Conservation (phyloP, 2,329 filamentous ascomycete genomes). For the Botryosphaeria dothidea region DNA sequence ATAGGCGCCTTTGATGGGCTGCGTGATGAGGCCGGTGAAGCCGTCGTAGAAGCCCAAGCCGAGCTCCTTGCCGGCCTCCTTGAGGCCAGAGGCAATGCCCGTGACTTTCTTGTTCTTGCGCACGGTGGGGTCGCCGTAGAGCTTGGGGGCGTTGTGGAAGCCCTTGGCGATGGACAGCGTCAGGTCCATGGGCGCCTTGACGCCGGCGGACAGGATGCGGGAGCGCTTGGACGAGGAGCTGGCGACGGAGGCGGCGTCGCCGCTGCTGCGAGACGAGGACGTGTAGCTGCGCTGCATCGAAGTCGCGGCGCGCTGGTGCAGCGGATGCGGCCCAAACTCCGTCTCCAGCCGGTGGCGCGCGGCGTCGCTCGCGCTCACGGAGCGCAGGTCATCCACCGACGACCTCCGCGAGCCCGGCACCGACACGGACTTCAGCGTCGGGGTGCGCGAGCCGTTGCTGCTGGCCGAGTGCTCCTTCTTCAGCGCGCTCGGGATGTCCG, state of each 20-base stretch:
- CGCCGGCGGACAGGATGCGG: constrained; percentile 16
- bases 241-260: background rate
- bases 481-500: background rate
- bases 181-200: constrained; percentile 15
- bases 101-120: constrained; percentile 24
- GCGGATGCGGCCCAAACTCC: constrained; percentile 62
- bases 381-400: background rate
- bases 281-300: background rate
- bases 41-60: constrained; percentile 28
- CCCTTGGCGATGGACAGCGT: background rate
- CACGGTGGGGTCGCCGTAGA: background rate
- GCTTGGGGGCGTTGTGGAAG: background rate
- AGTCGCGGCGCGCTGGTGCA: background rate
- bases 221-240: background rate
- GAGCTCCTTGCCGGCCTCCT: constrained; percentile 27
- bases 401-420: background rate
- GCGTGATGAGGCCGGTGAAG: constrained; percentile 26
- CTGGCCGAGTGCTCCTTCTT: background rate
- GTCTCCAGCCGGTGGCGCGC: constrained; percentile 62
- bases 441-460: background rate
- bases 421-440: background rate
- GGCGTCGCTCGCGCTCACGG: background rate
- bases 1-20: constrained; percentile 22
- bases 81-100: constrained; percentile 25
- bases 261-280: background rate